Evolutionary conservation across 140 eudicot species (phyloP).

Genomic region (Ambrosia hybrid): DNA sequence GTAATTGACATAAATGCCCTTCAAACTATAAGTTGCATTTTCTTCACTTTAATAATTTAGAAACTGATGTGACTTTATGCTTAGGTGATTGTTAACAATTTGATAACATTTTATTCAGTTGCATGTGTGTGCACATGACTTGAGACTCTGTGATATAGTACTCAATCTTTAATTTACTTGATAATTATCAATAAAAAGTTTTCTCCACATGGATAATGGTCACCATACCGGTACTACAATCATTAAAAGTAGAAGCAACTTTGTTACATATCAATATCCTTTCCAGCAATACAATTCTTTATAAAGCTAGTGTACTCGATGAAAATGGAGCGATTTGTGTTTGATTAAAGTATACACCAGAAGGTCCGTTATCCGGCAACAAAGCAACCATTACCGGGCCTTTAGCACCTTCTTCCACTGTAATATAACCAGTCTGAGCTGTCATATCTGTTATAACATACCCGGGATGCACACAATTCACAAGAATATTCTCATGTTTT

Average conservation of each 20-base stretch:
- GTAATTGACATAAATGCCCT: not conserved
- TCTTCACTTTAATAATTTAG: not conserved
- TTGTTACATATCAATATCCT: not conserved
- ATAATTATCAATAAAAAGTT: no score
- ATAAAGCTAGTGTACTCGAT: not conserved
- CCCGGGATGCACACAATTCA: conserved; percentile 47
- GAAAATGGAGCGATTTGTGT: not conserved
- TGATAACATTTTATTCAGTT: not conserved
- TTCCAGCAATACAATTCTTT: not conserved
- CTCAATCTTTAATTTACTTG: no score
- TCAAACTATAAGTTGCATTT: not conserved
- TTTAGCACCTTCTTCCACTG: conserved; percentile 40
- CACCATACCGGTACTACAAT: no score
- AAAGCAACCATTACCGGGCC: conserved; percentile 33
- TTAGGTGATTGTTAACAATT: not conserved
- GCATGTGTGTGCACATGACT: not conserved
- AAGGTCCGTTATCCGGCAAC: conserved; percentile 36
- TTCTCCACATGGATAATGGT: no score
- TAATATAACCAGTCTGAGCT: conserved; percentile 19
- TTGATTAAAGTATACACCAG: conserved; percentile 28
- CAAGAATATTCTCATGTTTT: conserved; percentile 15
- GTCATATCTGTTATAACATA: conserved; percentile 33
- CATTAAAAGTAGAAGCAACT: not conserved
- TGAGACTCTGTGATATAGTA: not conserved
- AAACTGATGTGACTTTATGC: not conserved